Evolutionary conservation across 1,139 yeast genomes (phyloP), one percentile per base, ranked within the genome.

Genomic region (Hyphopichia fennica): DNA sequence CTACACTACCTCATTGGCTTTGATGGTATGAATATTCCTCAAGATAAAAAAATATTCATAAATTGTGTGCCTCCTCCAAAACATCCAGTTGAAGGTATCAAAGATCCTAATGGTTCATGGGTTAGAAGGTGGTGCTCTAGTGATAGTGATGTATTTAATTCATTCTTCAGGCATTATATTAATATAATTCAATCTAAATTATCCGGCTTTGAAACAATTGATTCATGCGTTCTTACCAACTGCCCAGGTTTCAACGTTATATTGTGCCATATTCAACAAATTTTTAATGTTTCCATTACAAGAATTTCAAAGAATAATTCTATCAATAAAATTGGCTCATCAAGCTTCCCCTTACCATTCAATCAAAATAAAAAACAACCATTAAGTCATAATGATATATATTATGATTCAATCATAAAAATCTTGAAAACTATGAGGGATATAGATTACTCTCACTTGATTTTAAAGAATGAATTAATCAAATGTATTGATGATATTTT

Each of bases 131-230:
- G 78, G 78, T 62, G 67, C 48, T 58, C 59, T 49, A 60, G 67
- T 41, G 87, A 67, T 76, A 88, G 90, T 64, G 82, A 52, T 60
- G 72, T 87, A 2, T 87, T 88, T 60, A 77, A 79, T 48, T 82
- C 95, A 1, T 88, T 88, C 53, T 66, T 87, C 44, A 82, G 88
- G 55, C 95, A 88, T 59, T 85, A 84, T 55, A 48, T 62, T 25
- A 45, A 40, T n/a, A 53, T 65, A 4, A 23, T 51, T 16, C 51
- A 56, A 38, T 39, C 13, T 13, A 15, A 35, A 44, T 63, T 11
- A 39, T 56, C 27, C 41, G 30, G 30, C 20, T 37, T 25, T 11
- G 19, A 18, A 14, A 8, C 6, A 17, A 17, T 35, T 11, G 33
- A 35, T 16, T 35, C 38, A 4, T 6, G 18, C 9, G 4, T 35